Percentiles rank a stretch among this genome's conserved stretches.
Conservation (phyloP, 73 alveolate genomes). For the Paramecium octaurelia region DNA sequence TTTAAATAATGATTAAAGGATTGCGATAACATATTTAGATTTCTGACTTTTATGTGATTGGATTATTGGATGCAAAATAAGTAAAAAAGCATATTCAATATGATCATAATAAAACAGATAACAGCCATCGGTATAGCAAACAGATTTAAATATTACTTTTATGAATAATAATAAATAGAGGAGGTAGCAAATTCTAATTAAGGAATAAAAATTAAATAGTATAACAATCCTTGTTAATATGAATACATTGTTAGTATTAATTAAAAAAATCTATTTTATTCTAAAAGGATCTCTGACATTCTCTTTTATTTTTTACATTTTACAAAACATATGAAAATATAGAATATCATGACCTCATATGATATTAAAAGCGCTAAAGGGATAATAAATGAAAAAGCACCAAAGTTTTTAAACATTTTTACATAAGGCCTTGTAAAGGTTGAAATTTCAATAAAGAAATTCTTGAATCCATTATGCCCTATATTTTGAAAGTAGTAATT, state of each 20-base stretch:
- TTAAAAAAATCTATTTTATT: background rate
- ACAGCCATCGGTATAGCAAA: background rate
- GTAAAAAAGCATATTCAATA: background rate
- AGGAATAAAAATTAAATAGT: background rate
- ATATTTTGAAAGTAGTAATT: background rate
- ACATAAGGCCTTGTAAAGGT: background rate
- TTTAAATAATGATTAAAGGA: background rate
- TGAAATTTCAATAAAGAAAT: background rate
- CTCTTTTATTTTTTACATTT: background rate
- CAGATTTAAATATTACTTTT: background rate
- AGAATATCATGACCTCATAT: background rate
- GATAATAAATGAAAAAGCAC: background rate
- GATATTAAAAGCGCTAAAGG: background rate
- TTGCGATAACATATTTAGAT: background rate
- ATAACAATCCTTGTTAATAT: background rate
- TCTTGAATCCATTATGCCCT: background rate
- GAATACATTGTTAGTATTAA: background rate
- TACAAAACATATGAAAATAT: background rate
- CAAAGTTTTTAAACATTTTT: background rate
- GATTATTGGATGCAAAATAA: background rate
- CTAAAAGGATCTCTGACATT: background rate
- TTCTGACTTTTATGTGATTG: background rate
- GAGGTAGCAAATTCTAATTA: background rate
- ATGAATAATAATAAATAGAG: background rate
- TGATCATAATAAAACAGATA: background rate